These are phyloP conservation scores for Tubosaeta sp. DNA, from an alignment of 768 basidiomycete genomes.

Conservation along the genomic window DNA sequence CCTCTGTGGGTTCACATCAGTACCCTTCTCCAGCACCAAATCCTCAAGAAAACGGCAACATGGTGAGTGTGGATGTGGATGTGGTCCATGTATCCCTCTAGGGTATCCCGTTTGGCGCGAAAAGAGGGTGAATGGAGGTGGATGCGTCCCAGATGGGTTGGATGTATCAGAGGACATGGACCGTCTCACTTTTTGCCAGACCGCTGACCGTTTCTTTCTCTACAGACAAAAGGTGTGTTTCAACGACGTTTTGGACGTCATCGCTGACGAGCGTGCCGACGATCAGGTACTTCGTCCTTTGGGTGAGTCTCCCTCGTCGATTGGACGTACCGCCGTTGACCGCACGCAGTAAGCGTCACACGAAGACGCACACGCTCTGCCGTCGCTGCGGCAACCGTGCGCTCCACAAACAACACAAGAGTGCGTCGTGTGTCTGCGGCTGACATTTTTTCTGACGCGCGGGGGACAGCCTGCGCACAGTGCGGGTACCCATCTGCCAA, in stretches of 20 bases:
- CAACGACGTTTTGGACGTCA: background rate
- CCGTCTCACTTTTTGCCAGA: background rate
- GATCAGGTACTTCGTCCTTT: constrained; percentile 91
- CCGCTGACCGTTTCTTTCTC: constrained; percentile 7
- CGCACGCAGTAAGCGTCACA: constrained; percentile 82
- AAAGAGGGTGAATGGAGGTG: constrained; percentile 21
- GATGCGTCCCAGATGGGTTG: constrained; percentile 16
- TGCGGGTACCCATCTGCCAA: constrained; percentile 97
- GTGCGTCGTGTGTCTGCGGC: constrained; percentile 39
- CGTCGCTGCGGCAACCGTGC: constrained; percentile 92
- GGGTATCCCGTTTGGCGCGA: constrained; percentile 1
- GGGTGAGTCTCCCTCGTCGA: constrained; percentile 52
- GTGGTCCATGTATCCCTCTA: constrained; percentile 6
- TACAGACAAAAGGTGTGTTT: constrained; percentile 79
- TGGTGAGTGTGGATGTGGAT: constrained; percentile 40
- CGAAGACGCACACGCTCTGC: constrained; percentile 96
- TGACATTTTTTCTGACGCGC: too few species aligned
- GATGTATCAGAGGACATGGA: constrained; percentile 22
- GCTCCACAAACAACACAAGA: constrained; percentile 99
- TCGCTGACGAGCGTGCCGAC: constrained; percentile 13
- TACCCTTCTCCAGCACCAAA: constrained; percentile 18
- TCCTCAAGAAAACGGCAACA: constrained; percentile 37
- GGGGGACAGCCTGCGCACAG: constrained; percentile 73
- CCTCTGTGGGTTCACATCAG: constrained; percentile 9
- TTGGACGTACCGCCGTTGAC: background rate